Conservation (phyloP, 2,329 filamentous ascomycete genomes). For the Phyllosticta citrichinensis region DNA sequence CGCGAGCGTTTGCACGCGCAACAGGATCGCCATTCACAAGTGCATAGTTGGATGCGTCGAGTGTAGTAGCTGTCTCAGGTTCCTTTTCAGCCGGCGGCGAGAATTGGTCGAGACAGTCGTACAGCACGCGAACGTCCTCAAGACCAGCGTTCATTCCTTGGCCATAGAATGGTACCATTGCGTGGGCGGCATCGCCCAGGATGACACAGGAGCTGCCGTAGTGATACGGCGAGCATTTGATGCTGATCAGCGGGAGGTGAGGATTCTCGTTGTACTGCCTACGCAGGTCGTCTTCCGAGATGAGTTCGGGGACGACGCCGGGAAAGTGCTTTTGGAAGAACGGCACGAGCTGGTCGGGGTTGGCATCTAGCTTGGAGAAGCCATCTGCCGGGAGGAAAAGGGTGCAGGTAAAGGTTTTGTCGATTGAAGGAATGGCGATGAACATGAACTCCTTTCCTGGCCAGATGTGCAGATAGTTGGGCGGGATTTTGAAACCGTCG, state of each 20-base stretch:
- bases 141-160: conserved; percentile 97
- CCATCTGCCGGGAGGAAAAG: conserved; percentile 71
- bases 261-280: conserved; percentile 72
- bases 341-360: conserved; percentile 47
- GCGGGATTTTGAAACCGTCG: conserved; percentile 66
- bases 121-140: conserved; percentile 85
- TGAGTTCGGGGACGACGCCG: conserved; percentile 62
- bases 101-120: conserved; percentile 67
- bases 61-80: not conserved
- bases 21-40: conserved; percentile 36
- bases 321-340: conserved; percentile 85
- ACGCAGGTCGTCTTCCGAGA: conserved; percentile 56
- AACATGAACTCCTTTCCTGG: conserved; percentile 94
- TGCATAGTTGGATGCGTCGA: conserved; percentile 17
- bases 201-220: conserved; percentile 69
- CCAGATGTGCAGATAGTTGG: conserved; percentile 96
- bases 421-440: conserved; percentile 83
- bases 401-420: conserved; percentile 91
- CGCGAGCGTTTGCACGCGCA: conserved; percentile 17
- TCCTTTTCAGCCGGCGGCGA: conserved; percentile 17
- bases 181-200: conserved; percentile 87
- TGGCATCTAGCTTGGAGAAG: conserved; percentile 57
- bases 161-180: conserved; percentile 97
- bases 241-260: conserved; percentile 83
- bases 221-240: conserved; percentile 88